phyloP scores from a whole-genome alignment of 345 rosid species.

The Sapria himalayana region DNA sequence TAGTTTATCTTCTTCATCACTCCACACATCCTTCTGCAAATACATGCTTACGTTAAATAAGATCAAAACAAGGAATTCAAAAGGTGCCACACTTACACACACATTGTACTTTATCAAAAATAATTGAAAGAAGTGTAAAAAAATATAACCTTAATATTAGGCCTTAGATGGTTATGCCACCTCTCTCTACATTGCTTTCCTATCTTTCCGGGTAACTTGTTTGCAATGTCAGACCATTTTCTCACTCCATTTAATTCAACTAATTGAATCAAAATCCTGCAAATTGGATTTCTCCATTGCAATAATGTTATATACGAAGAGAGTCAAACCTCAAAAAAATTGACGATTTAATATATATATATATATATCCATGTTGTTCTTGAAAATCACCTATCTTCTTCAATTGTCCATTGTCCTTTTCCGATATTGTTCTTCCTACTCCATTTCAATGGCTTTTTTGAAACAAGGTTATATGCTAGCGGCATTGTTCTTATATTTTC shows the following conservation, averaged over 20 bases:
- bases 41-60: too few species aligned
- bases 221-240: constrained; percentile 78
- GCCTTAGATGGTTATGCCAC: constrained; percentile 92
- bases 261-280: constrained; percentile 37
- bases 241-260: constrained; percentile 50
- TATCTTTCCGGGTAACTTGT: constrained; percentile 55
- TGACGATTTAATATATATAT: too few species aligned
- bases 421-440: constrained; percentile 39
- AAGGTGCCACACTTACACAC: too few species aligned
- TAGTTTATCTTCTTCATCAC: constrained; percentile 70
- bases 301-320: too few species aligned
- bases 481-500: constrained; percentile 14
- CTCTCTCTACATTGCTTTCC: constrained; percentile 96
- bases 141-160: constrained; percentile 55
- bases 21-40: constrained; percentile 72
- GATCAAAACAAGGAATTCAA: neutral
- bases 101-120: neutral
- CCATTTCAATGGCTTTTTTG: constrained; percentile 22
- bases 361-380: neutral
- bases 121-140: neutral
- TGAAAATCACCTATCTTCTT: constrained; percentile 55
- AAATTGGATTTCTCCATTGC: neutral
- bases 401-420: constrained; percentile 85
- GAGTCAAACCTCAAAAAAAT: too few species aligned
- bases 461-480: constrained; percentile 9